These are phyloP conservation scores for Pyracantha coccinea DNA, from an alignment of 331 rosid species.

Conservation along the genomic window DNA sequence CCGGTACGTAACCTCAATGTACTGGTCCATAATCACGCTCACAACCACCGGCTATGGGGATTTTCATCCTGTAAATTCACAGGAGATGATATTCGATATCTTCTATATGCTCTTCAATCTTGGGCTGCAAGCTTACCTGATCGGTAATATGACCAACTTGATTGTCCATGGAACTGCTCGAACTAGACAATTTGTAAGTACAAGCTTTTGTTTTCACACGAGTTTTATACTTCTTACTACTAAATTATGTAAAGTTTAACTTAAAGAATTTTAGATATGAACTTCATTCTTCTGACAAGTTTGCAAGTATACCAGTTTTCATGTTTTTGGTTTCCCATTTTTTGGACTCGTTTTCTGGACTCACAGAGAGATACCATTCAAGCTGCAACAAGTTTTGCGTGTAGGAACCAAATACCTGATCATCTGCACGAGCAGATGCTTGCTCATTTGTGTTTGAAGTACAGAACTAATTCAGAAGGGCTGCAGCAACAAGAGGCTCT, in stretches of 20 bases:
- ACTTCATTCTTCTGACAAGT: neutral
- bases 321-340: neutral
- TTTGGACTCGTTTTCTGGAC: slow-evolving; percentile 7
- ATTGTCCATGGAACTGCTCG: slow-evolving; percentile 48
- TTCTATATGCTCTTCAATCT: slow-evolving; percentile 43
- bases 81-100: slow-evolving; percentile 40
- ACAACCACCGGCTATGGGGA: slow-evolving; percentile 62
- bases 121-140: slow-evolving; percentile 45
- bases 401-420: slow-evolving; percentile 42
- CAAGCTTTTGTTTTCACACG: neutral
- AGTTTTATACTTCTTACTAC: neutral
- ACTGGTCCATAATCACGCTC: slow-evolving; percentile 66
- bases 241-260: neutral
- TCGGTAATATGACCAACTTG: slow-evolving; percentile 69
- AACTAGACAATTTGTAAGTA: slow-evolving; percentile 56
- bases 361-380: slow-evolving; percentile 52
- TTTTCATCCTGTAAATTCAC: slow-evolving; percentile 49
- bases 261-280: neutral
- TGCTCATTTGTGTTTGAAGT: slow-evolving; percentile 52
- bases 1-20: slow-evolving; percentile 45
- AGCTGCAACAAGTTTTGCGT: slow-evolving; percentile 50
- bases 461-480: slow-evolving; percentile 58
- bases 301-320: neutral
- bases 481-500: slow-evolving; percentile 65
- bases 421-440: slow-evolving; percentile 67